phyloP scores from a whole-genome alignment of 208 protist genomes.

The Acanthamoeba polyphaga region DNA sequence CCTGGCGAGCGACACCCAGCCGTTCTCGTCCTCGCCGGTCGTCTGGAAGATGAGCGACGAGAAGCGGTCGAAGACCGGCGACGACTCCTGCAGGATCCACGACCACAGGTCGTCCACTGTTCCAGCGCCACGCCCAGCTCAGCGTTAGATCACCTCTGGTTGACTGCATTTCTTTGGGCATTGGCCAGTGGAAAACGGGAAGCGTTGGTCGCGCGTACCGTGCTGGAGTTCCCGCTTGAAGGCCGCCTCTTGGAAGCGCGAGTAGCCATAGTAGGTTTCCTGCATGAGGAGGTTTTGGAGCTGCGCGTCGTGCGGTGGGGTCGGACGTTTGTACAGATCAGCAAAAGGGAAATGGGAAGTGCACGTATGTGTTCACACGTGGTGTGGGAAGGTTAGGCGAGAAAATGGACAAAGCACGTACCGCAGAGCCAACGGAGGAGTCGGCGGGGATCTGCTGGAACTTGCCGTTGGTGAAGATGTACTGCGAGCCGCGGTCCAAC shows the following conservation, averaged over 20 bases:
- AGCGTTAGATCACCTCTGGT: no score
- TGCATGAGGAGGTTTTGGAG: neutral
- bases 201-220: neutral
- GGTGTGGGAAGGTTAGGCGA: neutral
- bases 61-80: neutral
- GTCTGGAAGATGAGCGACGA: constrained; percentile 21
- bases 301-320: neutral
- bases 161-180: neutral
- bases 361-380: no score
- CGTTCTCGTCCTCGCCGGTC: neutral
- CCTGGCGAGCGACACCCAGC: constrained; percentile 31
- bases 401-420: neutral
- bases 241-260: constrained; percentile 20
- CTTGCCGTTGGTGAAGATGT: constrained; percentile 54
- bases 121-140: neutral
- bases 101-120: constrained; percentile 47
- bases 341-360: no score
- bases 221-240: neutral
- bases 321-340: neutral
- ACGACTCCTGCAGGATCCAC: neutral
- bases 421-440: neutral
- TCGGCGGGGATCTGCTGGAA: neutral
- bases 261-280: constrained; percentile 18
- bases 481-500: neutral
- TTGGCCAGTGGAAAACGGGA: no score